These are phyloP conservation scores for Trichophyton rubrum DNA, from an alignment of 2,329 filamentous ascomycete genomes.

Conservation along the genomic window DNA sequence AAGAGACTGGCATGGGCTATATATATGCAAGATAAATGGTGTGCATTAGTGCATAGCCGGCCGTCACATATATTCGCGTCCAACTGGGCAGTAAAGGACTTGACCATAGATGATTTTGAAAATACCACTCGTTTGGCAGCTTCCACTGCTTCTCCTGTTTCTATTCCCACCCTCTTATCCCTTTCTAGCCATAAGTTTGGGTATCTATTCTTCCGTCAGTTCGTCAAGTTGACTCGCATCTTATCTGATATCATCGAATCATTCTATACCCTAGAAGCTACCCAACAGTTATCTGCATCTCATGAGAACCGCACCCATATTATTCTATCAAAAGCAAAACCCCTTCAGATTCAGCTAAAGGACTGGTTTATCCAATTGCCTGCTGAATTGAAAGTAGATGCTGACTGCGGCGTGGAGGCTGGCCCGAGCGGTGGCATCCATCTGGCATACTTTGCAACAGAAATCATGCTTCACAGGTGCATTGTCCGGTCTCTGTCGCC, in stretches of 20 bases:
- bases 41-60: conserved; percentile 68
- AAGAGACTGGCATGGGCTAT: conserved; percentile 82
- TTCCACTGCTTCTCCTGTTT: not conserved
- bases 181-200: not conserved
- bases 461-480: conserved; percentile 83
- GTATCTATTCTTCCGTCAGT: conserved; percentile 36
- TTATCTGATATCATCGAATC: conserved; percentile 40
- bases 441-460: conserved; percentile 82
- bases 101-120: conserved; percentile 31
- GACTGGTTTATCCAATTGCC: conserved; percentile 42
- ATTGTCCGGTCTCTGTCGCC: conserved; percentile 68
- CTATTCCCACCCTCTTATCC: not conserved
- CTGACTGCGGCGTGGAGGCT: conserved; percentile 26
- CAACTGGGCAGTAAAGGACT: conserved; percentile 43
- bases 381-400: conserved; percentile 38
- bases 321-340: conserved; percentile 42
- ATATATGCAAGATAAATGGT: conserved; percentile 94
- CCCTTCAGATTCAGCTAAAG: conserved; percentile 40
- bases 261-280: conserved; percentile 41
- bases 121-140: conserved; percentile 15
- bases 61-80: conserved; percentile 23
- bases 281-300: conserved; percentile 31
- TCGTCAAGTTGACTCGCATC: conserved; percentile 41
- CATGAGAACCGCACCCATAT: conserved; percentile 36
- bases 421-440: conserved; percentile 58